Percentiles rank a stretch among this genome's conserved stretches.
phyloP scores from a whole-genome alignment of 139 green algal species.

The Tetratostichococcus sp. region DNA sequence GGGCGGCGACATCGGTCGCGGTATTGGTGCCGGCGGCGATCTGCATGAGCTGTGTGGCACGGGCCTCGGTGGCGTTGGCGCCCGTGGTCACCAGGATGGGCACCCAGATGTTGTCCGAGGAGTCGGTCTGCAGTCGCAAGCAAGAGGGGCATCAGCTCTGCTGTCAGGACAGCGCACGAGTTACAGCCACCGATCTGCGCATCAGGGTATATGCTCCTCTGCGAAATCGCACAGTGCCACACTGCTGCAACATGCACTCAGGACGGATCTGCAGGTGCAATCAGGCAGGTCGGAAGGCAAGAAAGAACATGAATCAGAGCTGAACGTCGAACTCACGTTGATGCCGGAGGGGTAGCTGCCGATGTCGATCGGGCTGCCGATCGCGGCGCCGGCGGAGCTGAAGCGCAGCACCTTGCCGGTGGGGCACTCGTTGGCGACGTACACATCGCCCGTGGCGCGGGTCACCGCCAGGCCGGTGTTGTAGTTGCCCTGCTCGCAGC shows the following conservation, averaged over 20 bases:
- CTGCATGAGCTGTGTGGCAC: background rate
- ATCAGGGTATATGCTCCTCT: too few species aligned
- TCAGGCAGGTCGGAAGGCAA: too few species aligned
- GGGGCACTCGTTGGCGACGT: background rate
- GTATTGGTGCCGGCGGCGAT: background rate
- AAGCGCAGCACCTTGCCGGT: background rate
- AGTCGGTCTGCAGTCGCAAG: background rate
- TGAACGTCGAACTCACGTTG: background rate
- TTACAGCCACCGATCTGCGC: too few species aligned
- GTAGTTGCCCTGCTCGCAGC: background rate
- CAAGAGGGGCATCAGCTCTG: too few species aligned
- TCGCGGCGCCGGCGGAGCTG: too few species aligned
- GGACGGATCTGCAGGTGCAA: too few species aligned
- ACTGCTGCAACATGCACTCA: too few species aligned
- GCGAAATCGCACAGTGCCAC: too few species aligned
- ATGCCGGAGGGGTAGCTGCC: background rate
- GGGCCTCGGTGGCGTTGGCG: background rate
- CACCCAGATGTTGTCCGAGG: background rate
- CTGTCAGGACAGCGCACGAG: too few species aligned
- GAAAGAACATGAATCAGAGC: too few species aligned
- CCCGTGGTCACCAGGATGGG: background rate
- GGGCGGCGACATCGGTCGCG: too few species aligned
- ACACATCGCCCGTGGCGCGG: background rate
- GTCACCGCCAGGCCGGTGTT: background rate
- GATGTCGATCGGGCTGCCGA: background rate